These are phyloP conservation scores for Myriosclerotinia duriaeana DNA, from an alignment of 2,329 filamentous ascomycete genomes.

Conservation along the genomic window DNA sequence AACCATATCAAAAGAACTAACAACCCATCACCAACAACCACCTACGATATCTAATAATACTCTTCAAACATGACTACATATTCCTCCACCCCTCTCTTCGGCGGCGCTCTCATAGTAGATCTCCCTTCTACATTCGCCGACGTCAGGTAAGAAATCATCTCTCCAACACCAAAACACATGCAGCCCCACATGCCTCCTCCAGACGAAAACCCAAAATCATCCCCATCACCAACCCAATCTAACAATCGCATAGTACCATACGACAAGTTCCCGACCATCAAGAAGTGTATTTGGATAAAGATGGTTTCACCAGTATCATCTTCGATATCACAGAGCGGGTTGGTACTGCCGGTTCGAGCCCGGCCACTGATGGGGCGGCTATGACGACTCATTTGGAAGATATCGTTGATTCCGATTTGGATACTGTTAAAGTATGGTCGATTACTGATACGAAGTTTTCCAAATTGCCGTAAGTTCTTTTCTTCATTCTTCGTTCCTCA, in stretches of 20 bases:
- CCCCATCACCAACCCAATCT: slow-evolving; percentile 27
- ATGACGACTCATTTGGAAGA: slow-evolving; percentile 68
- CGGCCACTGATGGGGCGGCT: slow-evolving; percentile 68
- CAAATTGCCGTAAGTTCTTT: slow-evolving; percentile 44
- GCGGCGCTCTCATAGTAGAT: slow-evolving; percentile 68
- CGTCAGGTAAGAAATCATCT: slow-evolving; percentile 58
- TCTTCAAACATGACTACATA: slow-evolving; percentile 14
- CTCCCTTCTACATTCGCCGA: slow-evolving; percentile 69
- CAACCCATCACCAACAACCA: not conserved
- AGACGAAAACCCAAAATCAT: slow-evolving; percentile 16
- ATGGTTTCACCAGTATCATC: slow-evolving; percentile 83
- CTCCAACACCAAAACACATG: slow-evolving; percentile 7
- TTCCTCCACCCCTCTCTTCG: slow-evolving; percentile 59
- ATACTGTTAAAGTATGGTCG: slow-evolving; percentile 65
- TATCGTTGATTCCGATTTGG: slow-evolving; percentile 62
- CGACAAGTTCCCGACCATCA: slow-evolving; percentile 82
- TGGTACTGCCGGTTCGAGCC: slow-evolving; percentile 51
- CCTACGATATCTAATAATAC: not conserved
- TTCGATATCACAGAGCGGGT: slow-evolving; percentile 88
- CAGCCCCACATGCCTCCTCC: slow-evolving; percentile 11
- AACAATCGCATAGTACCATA: slow-evolving; percentile 55
- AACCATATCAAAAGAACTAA: slow-evolving; percentile 4
- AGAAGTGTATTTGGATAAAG: slow-evolving; percentile 83
- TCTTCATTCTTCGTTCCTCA: no score
- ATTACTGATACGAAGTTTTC: slow-evolving; percentile 61